Base-by-base conservation (phyloP, 768 basidiomycete genomes). In the Tephrocybe sp. region DNA sequence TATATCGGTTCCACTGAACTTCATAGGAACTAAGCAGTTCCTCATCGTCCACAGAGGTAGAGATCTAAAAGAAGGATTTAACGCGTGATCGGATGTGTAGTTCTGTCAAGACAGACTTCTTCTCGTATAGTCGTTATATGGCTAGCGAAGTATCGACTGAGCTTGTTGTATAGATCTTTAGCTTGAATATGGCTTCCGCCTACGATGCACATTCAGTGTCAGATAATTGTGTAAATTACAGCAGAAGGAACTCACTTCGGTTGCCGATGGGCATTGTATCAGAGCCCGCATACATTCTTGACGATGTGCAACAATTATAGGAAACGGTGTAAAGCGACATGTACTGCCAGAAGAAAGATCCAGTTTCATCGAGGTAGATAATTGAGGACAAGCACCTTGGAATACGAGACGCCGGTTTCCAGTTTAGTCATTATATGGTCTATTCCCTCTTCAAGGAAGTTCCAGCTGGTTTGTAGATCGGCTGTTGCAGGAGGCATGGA, bases 261-360 rank as follows among this genome's bases (percentile, higher is more conserved):
- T 81, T 85, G 55, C 83, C 80, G 58, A 84, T 76, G 42, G 68
- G 78, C 62, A 74, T 70, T 23, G 70, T 63, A 51, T 78, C 78
- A 45, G 70, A 62, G 38, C 72, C 62, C 8, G 68, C 75, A 61
- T 79, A 81, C 84, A 87, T 87, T 67, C 85, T 86, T 3, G 88
- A 89, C 23, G 88, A 89, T 22, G 92, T 98, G 65, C 97, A 99
- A 68, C 96, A 98, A 74, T 98, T 98, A 77, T 99, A 98, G 8
- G 92, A 89, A 46, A 93, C 91, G 19, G 94, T 96, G 71, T 98
- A 83, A 39, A 85, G 59, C 61, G 87, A 93, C 91, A 88, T 92
- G 66, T 92, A 92, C 77, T 91, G 58, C 32, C 52, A n/a, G 20
- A 52, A 16, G 51, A 44, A 42, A 39, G 45, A 51, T 48, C 22